Evolutionary conservation across 768 basidiomycete species (phyloP), one percentile per base, ranked within the genome.

Genomic region (Paxillus rubicundulus): DNA sequence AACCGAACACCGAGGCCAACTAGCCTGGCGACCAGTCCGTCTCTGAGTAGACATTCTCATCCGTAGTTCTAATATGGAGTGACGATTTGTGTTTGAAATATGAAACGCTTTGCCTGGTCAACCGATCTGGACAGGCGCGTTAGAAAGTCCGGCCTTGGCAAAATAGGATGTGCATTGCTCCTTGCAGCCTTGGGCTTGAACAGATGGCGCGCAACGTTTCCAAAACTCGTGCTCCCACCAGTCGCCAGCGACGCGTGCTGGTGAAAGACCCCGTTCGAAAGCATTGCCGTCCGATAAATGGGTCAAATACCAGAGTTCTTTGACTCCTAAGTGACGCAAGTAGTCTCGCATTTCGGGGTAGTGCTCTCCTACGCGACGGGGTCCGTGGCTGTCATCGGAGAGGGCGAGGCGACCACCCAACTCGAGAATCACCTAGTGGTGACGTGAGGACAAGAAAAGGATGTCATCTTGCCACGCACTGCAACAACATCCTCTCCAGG

Each of bases 361-460:
- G 68, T 98, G 92, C 52, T 92, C 74, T 0, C 93, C 94, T 49
- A 98, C 93, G 9, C 84, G 83, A 28, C 84, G 82, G 2, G 92
- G 88, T 1, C 92, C 93, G 62, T 99, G 97, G 47, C 94, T 95
- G 71, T 98, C 97, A 66, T 98, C 97, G 5, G 96, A 98, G 24
- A 99, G 77, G 17, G 86, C 81, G 57, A 97, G 82, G 20, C 82
- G 81, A 3, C 95, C 97, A 9, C 79, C 81, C 44, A 77, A 69
- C 39, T 76, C 64, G n/a, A 82, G 59, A 51, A 98, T 89, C 20
- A 87, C 62, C 96, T 98, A 64, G 27, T 48, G 13, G 43, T 33
- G 30, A 34, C 53, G 60, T 50, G 49, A 54, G 50, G 45, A 52
- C 42, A 52, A 28, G n/a, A n/a, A 56, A 49, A 32, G 36, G 42